These are phyloP conservation scores for Leavenworthia alabamica DNA, from an alignment of 345 rosid genomes.

Conservation along the genomic window DNA sequence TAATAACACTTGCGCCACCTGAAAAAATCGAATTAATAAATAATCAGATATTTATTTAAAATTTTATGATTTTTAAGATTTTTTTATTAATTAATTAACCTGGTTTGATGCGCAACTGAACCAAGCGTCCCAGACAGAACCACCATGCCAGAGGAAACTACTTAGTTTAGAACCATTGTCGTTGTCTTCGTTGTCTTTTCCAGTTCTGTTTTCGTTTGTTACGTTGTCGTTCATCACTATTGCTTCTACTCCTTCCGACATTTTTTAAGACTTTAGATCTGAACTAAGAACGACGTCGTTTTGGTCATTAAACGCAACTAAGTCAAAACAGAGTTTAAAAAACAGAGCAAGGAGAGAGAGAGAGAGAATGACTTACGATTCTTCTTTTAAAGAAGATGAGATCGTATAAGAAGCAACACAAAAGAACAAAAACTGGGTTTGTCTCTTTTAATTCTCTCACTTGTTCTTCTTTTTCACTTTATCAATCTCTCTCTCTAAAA, in stretches of 20 bases:
- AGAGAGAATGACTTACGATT: constrained; percentile 22
- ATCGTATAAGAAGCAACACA: constrained; percentile 21
- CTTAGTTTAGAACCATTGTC: constrained; percentile 45
- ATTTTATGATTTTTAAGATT: background rate
- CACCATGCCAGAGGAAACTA: constrained; percentile 90
- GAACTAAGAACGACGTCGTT: constrained; percentile 17
- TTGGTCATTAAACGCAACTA: background rate
- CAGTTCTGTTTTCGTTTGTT: constrained; percentile 25
- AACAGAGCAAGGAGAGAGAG: background rate
- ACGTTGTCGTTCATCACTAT: constrained; percentile 66
- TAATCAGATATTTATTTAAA: background rate
- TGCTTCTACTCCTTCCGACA: constrained; percentile 89
- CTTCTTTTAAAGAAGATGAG: constrained; percentile 14
- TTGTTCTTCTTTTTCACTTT: constrained; percentile 5
- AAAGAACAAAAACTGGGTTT: constrained; percentile 5
- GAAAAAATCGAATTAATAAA: background rate
- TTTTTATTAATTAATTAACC: constrained; percentile 29
- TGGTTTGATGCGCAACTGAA: too few species aligned
- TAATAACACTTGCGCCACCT: constrained; percentile 94
- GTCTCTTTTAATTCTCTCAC: background rate
- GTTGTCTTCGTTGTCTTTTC: constrained; percentile 28
- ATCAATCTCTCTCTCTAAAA: background rate
- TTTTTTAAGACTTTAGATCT: constrained; percentile 42
- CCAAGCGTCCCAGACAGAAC: constrained; percentile 99
- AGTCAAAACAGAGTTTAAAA: too few species aligned